Evolutionary conservation across 202 grass and related monocot species (phyloP).

Genomic region (Digitaria exilis): DNA sequence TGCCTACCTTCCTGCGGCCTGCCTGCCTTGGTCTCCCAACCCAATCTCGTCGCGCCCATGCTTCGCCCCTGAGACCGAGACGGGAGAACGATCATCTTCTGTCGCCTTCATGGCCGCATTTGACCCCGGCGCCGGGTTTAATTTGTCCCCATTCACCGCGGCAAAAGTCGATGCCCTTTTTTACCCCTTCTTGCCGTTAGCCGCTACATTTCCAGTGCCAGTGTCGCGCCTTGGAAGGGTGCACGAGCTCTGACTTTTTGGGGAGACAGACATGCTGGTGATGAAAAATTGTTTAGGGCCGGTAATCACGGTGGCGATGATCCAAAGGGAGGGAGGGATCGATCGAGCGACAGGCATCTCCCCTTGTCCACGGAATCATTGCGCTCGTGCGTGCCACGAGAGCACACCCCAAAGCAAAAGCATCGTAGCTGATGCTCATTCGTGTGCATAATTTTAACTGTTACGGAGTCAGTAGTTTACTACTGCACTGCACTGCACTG

Average conservation of each 20-base stretch:
- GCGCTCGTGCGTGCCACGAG: conserved; percentile 21
- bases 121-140: neutral
- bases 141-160: conserved; percentile 8
- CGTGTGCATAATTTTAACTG: neutral
- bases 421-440: neutral
- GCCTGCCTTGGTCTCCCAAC: conserved; percentile 1
- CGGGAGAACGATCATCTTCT: neutral
- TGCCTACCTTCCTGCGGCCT: neutral
- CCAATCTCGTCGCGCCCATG: conserved; percentile 4
- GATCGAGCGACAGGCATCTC: conserved; percentile 41
- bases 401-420: neutral
- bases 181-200: too few relatives aligned
- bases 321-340: conserved; percentile 1
- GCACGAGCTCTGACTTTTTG: conserved; percentile 41
- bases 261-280: neutral
- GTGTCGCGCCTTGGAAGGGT: neutral
- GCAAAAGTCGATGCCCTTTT: neutral
- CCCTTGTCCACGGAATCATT: too few relatives aligned
- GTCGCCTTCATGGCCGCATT: conserved; percentile 38
- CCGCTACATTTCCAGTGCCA: too few relatives aligned
- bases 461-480: too few relatives aligned
- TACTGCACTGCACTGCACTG: too few relatives aligned
- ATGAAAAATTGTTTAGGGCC: neutral
- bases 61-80: neutral
- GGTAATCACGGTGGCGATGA: conserved; percentile 10